Evolutionary conservation across 257 asterid genomes (phyloP).

Genomic region (Thymus quinquecostatus): DNA sequence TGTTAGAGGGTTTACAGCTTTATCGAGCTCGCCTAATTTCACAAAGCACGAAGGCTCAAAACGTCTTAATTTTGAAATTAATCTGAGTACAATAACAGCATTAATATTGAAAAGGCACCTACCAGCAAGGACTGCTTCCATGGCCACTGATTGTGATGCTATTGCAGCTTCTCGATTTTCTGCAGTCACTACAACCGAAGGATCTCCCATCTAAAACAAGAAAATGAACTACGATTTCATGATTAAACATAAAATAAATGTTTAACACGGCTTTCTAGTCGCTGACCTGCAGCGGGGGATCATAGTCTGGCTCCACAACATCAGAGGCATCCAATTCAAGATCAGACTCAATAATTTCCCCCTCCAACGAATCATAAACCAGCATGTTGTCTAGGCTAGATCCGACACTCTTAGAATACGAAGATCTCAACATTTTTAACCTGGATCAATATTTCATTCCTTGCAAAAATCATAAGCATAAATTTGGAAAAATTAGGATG

Average conservation of each 20-base stretch:
- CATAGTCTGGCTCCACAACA: conserved; percentile 61
- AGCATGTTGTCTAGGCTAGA: conserved; percentile 13
- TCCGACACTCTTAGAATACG: conserved; percentile 18
- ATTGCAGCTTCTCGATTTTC: conserved; percentile 56
- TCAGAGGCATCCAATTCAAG: conserved; percentile 60
- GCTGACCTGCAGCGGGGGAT: conserved; percentile 58
- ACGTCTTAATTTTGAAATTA: background rate
- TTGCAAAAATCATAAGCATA: background rate
- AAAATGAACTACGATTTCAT: background rate
- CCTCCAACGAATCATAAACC: conserved; percentile 35
- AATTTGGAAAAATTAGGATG: background rate
- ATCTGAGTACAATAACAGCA: background rate
- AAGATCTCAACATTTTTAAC: conserved; percentile 27
- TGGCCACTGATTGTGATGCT: conserved; percentile 50
- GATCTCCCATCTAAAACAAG: conserved; percentile 64
- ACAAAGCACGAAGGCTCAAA: conserved; percentile 5
- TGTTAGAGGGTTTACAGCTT: conserved; percentile 51
- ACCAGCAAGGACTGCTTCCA: conserved; percentile 62
- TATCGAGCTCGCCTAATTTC: conserved; percentile 54
- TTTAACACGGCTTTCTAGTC: conserved; percentile 6
- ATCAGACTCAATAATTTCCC: conserved; percentile 63
- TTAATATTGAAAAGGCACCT: conserved; percentile 6
- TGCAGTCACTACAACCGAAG: conserved; percentile 54
- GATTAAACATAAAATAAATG: conserved; percentile 1
- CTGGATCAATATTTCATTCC: conserved; percentile 28